A percentile compares a stretch with the other conserved stretches of the same genome.
phyloP scores from a whole-genome alignment of 768 basidiomycete genomes.

The Agrocybe pediades region DNA sequence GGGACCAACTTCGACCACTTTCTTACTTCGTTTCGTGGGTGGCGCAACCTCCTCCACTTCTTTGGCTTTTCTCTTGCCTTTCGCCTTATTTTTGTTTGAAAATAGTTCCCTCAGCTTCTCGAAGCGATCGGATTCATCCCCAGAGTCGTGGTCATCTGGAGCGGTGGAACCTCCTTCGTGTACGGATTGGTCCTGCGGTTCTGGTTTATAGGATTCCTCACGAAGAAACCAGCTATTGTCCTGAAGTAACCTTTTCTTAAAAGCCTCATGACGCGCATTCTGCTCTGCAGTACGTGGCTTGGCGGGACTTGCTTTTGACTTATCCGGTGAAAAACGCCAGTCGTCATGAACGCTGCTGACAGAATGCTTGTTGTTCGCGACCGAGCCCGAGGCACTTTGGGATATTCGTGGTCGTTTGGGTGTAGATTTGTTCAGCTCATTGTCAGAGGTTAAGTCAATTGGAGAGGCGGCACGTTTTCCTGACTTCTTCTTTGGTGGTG shows the following conservation, averaged over 20 bases:
- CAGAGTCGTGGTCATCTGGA: slow-evolving; percentile 26
- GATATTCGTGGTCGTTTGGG: slow-evolving; percentile 30
- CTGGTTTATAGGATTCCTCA: slow-evolving; percentile 15
- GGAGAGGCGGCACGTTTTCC: slow-evolving; percentile 35
- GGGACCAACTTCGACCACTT: slow-evolving; percentile 55
- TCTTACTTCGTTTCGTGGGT: slow-evolving; percentile 30
- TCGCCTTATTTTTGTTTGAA: slow-evolving; percentile 36
- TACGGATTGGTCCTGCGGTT: slow-evolving; percentile 10
- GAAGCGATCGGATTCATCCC: slow-evolving; percentile 49
- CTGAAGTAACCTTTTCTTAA: slow-evolving; percentile 51
- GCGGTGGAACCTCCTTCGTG: slow-evolving; percentile 15
- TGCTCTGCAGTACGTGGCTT: slow-evolving; percentile 24
- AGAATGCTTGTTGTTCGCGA: background rate
- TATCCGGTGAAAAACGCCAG: slow-evolving; percentile 47
- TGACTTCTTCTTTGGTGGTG: slow-evolving; percentile 18
- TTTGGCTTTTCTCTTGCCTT: slow-evolving; percentile 33
- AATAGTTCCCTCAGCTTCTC: slow-evolving; percentile 50
- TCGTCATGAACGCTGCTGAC: slow-evolving; percentile 30
- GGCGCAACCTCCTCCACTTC: slow-evolving; percentile 14
- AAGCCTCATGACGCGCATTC: slow-evolving; percentile 39
- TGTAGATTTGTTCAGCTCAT: slow-evolving; percentile 28
- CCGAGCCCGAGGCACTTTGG: slow-evolving; percentile 4
- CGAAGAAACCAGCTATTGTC: slow-evolving; percentile 42
- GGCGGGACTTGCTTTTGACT: slow-evolving; percentile 23
- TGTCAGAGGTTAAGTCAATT: slow-evolving; percentile 58